phyloP scores from a whole-genome alignment of 352 stramenopile genomes.

The Ochromonadaceae sp. region DNA sequence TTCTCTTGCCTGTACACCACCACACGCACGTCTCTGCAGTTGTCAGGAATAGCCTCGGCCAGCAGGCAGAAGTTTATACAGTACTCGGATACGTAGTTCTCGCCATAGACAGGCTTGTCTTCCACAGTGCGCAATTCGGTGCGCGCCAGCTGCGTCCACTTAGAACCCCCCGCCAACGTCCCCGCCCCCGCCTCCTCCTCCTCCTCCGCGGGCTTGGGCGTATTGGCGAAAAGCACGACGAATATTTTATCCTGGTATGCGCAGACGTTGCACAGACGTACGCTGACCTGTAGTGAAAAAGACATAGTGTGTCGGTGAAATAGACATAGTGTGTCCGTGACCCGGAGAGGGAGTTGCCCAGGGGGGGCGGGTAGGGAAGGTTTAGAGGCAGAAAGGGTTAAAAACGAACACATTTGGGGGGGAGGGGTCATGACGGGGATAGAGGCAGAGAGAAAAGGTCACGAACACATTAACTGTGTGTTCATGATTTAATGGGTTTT shows the following conservation, averaged over 20 bases:
- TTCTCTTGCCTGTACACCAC: background rate
- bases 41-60: background rate
- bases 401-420: too few species aligned
- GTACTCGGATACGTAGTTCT: background rate
- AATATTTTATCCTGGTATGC: slow-evolving; percentile 2
- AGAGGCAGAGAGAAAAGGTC: too few species aligned
- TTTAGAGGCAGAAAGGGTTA: too few species aligned
- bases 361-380: too few species aligned
- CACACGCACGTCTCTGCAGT: background rate
- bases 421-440: too few species aligned
- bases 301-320: too few species aligned
- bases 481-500: too few species aligned
- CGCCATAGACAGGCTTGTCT: background rate
- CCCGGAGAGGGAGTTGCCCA: too few species aligned
- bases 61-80: background rate
- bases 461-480: too few species aligned
- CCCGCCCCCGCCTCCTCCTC: background rate
- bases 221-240: slow-evolving; percentile 1
- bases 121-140: background rate
- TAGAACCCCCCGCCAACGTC: background rate
- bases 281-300: background rate
- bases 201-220: background rate
- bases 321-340: too few species aligned
- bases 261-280: slow-evolving; percentile 10
- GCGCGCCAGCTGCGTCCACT: background rate